Percentiles rank a stretch among this genome's conserved stretches.
Evolutionary conservation across 1,284 basidiomycete genomes (phyloP).

Genomic region (Tylopilus sp.): DNA sequence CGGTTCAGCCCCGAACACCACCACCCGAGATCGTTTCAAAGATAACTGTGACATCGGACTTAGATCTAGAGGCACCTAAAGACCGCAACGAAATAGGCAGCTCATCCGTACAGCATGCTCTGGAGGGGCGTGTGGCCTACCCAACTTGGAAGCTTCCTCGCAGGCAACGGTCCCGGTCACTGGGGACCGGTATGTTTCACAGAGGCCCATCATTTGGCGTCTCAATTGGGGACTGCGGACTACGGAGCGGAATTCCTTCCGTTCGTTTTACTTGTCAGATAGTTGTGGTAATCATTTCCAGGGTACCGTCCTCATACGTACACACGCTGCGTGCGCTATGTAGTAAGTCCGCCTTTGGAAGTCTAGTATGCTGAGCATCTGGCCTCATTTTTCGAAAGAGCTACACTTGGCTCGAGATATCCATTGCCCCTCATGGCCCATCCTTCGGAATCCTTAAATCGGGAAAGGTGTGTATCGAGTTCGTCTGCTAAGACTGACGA

Average conservation of each 20-base stretch:
- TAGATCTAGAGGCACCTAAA: too few species aligned
- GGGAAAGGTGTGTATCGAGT: background rate
- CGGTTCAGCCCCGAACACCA: too few species aligned
- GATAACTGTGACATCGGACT: too few species aligned
- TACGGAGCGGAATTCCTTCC: background rate
- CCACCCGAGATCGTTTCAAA: too few species aligned
- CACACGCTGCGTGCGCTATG: background rate
- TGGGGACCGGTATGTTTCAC: constrained; percentile 12
- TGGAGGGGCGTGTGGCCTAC: background rate
- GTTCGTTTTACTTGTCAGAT: background rate
- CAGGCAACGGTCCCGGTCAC: constrained; percentile 9
- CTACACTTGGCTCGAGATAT: background rate
- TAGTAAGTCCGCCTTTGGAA: background rate
- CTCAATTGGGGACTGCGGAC: too few species aligned
- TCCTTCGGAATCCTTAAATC: constrained; percentile 6
- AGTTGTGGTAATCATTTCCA: constrained; percentile 2
- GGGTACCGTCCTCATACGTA: too few species aligned
- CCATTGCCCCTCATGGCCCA: background rate
- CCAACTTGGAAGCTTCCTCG: constrained; percentile 7
- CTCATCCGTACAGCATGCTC: background rate
- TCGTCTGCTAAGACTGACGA: background rate
- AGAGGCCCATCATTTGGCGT: too few species aligned
- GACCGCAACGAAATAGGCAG: too few species aligned
- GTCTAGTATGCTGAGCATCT: background rate
- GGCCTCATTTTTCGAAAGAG: background rate